A percentile compares a stretch with the other conserved stretches of the same genome.
These are phyloP conservation scores for Iberis amara DNA, from an alignment of 441 rosid genomes.

Conservation along the genomic window DNA sequence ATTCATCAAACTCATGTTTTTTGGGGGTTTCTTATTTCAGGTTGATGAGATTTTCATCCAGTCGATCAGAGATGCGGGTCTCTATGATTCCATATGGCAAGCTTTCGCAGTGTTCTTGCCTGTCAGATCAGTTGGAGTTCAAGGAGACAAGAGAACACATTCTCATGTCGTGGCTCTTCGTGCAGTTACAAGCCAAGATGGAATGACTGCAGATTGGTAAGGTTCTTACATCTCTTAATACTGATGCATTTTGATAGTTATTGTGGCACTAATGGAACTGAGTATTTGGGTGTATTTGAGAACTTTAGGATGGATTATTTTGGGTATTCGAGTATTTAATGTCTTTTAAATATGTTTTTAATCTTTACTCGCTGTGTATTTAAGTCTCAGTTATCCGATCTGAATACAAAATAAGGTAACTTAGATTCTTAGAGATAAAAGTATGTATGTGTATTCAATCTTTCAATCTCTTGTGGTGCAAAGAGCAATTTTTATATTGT, in stretches of 20 bases:
- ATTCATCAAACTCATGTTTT: neutral
- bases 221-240: slow-evolving; percentile 10
- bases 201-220: slow-evolving; percentile 97
- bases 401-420: too few relatives aligned
- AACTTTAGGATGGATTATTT: too few relatives aligned
- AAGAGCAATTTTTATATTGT: neutral
- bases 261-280: neutral
- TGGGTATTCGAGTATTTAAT: too few relatives aligned
- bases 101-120: slow-evolving; percentile 97
- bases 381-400: too few relatives aligned
- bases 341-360: too few relatives aligned
- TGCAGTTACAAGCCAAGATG: slow-evolving; percentile 95
- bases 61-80: slow-evolving; percentile 88
- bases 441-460: too few relatives aligned
- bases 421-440: too few relatives aligned
- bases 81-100: slow-evolving; percentile 89
- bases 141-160: slow-evolving; percentile 95
- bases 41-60: slow-evolving; percentile 96
- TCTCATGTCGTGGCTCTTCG: slow-evolving; percentile 94
- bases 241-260: too few relatives aligned
- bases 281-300: too few relatives aligned
- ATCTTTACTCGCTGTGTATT: too few relatives aligned
- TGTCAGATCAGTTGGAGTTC: slow-evolving; percentile 85
- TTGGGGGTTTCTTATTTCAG: slow-evolving; percentile 25
- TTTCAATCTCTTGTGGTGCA: neutral